Percentiles rank a stretch among this genome's conserved stretches.
Evolutionary conservation across 176 grass and related monocot species (phyloP).

Genomic region (Phyllostachys edulis): DNA sequence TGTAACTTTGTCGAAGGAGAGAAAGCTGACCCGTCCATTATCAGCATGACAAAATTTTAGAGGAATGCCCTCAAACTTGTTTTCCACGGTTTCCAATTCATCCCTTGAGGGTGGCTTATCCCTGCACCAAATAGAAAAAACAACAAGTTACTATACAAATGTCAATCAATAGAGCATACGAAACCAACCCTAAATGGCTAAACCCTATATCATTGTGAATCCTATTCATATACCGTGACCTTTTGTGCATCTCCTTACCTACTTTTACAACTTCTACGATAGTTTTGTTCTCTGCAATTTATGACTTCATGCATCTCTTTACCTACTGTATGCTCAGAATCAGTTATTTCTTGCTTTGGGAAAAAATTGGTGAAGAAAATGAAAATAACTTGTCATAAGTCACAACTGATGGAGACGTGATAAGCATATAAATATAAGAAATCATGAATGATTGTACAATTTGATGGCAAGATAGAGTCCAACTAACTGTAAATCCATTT

Average conservation of each 20-base stretch:
- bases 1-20: constrained; percentile 43
- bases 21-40: constrained; percentile 55
- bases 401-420: not conserved
- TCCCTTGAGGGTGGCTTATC: constrained; percentile 43
- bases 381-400: not conserved
- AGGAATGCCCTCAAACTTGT: constrained; percentile 38
- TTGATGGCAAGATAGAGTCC: not conserved
- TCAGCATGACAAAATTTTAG: constrained; percentile 62
- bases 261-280: not conserved
- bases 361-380: not conserved
- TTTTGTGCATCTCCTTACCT: not conserved
- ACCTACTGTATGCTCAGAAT: not conserved
- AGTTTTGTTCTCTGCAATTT: not conserved
- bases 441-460: not conserved
- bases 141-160: not conserved
- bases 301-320: not conserved
- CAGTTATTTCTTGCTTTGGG: not conserved
- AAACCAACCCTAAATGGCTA: not conserved
- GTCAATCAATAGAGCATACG: not conserved
- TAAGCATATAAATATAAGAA: not conserved
- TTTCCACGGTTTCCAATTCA: constrained; percentile 48
- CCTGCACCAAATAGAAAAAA: constrained; percentile 30
- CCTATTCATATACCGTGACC: not conserved
- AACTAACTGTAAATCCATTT: not conserved
- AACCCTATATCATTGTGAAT: not conserved